Base-by-base conservation (phyloP, 306 rosid genomes). In the Quercus gilva region DNA sequence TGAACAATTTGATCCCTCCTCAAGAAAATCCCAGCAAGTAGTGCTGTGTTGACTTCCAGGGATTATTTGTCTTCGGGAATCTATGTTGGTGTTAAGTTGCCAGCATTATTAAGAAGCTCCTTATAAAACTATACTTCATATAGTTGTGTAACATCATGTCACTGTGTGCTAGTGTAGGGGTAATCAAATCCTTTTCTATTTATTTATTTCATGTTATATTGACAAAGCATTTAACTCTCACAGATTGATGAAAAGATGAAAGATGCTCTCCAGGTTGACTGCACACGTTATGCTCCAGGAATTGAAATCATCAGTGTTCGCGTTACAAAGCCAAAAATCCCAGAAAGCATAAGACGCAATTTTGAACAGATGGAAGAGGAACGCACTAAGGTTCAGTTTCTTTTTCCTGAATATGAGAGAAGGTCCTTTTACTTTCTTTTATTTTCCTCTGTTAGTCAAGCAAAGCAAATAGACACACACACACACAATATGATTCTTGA, bases 221-320 rank as follows among this genome's bases (percentile, higher is more conserved):
- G 55, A 81, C 79, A 35, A 69, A 13, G 31, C n/a, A 60, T 55
- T 7, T 53, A 78, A 57, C 56, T 55, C 73, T 84, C 82, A 83
- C 87, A 95, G 99, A 95, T 95, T 83, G 99, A 93, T 81, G 99
- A 95, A 81, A 89, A 80, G 85, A 95, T 95, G 99, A 92, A 92
- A 87, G 98, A 93, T 51, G 94, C 98, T 49, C 98, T 93, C 79
- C 99, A 95, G 86, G 92, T 63, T 86, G 98, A 90, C 74, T 93
- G 98, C 82, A 95, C 97, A 9, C 94, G 83, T 31, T 93, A 95
- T 90, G 99, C 99, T 74, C 97, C 94, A 0, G 99, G 99, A 21
- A 93, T 95, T 76, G 98, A 95, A 85, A 90, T 95, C 49, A 80
- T 95, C 59, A 88, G 89, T 29, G 99, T 95, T 41, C 98, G 98